phyloP scores from a whole-genome alignment of 2,329 filamentous ascomycete genomes.

The Phialophora macrospora region DNA sequence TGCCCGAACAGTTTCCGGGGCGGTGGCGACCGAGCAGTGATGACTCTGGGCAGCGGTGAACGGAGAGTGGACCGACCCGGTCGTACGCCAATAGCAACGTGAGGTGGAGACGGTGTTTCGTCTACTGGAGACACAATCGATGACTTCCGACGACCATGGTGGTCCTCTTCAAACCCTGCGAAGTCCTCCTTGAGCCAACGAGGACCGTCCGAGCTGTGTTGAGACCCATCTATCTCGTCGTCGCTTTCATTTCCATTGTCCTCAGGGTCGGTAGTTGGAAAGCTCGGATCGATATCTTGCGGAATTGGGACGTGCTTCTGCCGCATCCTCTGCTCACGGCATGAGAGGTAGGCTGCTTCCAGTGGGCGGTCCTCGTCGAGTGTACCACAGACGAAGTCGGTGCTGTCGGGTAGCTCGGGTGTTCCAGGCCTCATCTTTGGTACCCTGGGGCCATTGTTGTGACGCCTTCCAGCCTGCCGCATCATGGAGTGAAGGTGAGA shows the following conservation, averaged over 20 bases:
- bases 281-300: constrained; percentile 98
- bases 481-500: constrained; percentile 33
- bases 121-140: constrained; percentile 59
- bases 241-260: constrained; percentile 77
- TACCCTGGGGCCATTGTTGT: constrained; percentile 18
- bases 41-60: constrained; percentile 34
- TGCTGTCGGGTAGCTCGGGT: constrained; percentile 91
- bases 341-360: constrained; percentile 91
- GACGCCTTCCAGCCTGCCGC: constrained; percentile 17
- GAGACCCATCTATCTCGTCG: constrained; percentile 61
- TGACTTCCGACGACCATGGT: constrained; percentile 50
- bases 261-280: constrained; percentile 91
- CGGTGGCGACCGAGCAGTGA: constrained; percentile 46
- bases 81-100: constrained; percentile 51
- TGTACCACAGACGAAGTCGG: constrained; percentile 98
- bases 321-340: constrained; percentile 77
- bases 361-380: constrained; percentile 92
- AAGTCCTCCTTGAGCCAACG: constrained; percentile 74
- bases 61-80: constrained; percentile 29
- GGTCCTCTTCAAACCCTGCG: constrained; percentile 65
- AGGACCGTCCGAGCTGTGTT: constrained; percentile 58
- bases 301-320: constrained; percentile 82
- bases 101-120: constrained; percentile 67
- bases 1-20: constrained; percentile 62
- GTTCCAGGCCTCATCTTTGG: constrained; percentile 68